These are phyloP conservation scores for Sechiopsis laciniata DNA, from an alignment of 306 rosid genomes.

Conservation along the genomic window DNA sequence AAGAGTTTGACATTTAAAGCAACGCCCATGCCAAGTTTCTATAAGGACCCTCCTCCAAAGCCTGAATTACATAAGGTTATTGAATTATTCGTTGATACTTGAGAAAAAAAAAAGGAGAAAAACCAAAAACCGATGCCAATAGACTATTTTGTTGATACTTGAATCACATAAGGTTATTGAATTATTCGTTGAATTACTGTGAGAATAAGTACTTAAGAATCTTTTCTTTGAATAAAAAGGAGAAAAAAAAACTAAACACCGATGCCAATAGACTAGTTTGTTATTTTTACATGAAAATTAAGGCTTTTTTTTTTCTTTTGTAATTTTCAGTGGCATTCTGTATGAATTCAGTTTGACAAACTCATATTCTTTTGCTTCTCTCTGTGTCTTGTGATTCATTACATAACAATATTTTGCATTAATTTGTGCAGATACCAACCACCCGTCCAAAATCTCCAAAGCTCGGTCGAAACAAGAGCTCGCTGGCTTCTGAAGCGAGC, in stretches of 20 bases:
- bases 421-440: constrained; percentile 59
- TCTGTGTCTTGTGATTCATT: not conserved
- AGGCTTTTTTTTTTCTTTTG: too few relatives aligned
- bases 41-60: constrained; percentile 32
- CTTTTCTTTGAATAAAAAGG: not conserved
- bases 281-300: too few relatives aligned
- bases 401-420: not conserved
- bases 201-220: not conserved
- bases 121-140: not conserved
- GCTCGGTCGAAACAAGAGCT: constrained; percentile 70
- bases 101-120: not conserved
- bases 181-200: not conserved
- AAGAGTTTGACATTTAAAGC: too few relatives aligned
- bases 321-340: not conserved
- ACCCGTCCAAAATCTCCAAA: constrained; percentile 90
- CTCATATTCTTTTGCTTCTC: constrained; percentile 4
- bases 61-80: constrained; percentile 76
- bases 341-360: not conserved
- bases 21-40: too few relatives aligned
- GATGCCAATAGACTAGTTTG: not conserved
- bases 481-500: constrained; percentile 37
- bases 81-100: not conserved
- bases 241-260: too few relatives aligned
- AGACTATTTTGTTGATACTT: not conserved
- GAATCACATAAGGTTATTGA: constrained; percentile 70